A percentile compares a stretch with the other conserved stretches of the same genome.
Conservation (phyloP, 257 asterid species). For the Solanum ossicruentum region DNA sequence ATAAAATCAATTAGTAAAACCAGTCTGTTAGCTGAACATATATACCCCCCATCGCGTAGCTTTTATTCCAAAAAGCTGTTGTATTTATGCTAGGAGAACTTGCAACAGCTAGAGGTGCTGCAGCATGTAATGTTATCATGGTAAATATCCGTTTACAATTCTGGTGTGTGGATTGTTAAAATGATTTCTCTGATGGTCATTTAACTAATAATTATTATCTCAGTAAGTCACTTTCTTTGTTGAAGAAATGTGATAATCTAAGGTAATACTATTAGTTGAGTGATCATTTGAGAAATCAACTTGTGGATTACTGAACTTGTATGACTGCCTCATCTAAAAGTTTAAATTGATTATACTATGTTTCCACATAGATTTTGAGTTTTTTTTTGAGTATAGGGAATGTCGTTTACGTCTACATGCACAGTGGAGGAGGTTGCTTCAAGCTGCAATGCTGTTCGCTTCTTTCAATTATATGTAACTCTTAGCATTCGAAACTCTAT, state of each 20-base stretch:
- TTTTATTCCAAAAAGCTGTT: neutral
- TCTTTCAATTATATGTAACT: conserved; percentile 52
- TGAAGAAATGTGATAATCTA: neutral
- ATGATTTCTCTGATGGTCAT: neutral
- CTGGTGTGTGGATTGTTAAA: neutral
- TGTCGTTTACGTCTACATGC: conserved; percentile 45
- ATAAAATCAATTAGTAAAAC: neutral
- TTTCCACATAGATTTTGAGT: neutral
- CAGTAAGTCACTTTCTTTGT: neutral
- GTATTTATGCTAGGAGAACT: conserved; percentile 34
- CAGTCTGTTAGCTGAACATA: neutral
- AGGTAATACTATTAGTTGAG: neutral
- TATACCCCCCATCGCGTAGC: neutral
- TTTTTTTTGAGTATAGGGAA: conserved; percentile 12
- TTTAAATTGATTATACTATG: neutral
- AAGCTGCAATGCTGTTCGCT: conserved; percentile 52
- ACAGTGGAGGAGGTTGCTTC: conserved; percentile 57
- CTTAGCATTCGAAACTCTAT: neutral
- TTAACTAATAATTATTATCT: neutral
- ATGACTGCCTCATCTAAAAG: neutral
- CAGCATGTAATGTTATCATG: conserved; percentile 45
- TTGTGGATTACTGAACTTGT: neutral
- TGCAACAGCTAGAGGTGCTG: conserved; percentile 59
- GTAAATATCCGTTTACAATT: conserved; percentile 9
- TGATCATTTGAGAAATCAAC: neutral